These are phyloP conservation scores for Sugiyamaella sp. DNA, from an alignment of 1,139 yeast genomes.

Conservation along the genomic window DNA sequence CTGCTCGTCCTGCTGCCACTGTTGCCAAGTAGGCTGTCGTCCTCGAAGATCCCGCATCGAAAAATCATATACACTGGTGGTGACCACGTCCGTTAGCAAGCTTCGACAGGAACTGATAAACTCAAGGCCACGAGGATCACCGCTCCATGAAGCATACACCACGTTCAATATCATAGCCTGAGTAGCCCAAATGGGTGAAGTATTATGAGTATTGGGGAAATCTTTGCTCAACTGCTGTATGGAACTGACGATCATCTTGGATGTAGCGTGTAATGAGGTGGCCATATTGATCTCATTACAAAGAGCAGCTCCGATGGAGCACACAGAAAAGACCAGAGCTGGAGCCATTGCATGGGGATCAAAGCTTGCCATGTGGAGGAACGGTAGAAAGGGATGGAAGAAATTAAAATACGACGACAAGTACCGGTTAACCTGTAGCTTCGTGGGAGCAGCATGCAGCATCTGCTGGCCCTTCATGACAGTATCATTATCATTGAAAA, in stretches of 20 bases:
- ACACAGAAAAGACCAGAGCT: slow-evolving; percentile 40
- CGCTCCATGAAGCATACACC: slow-evolving; percentile 40
- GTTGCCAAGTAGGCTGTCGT: slow-evolving; percentile 30
- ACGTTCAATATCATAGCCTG: slow-evolving; percentile 39
- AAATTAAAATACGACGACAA: slow-evolving; percentile 40
- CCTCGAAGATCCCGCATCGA: slow-evolving; percentile 12
- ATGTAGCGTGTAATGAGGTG: slow-evolving; percentile 34
- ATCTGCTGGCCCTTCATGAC: slow-evolving; percentile 22
- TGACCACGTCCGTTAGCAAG: slow-evolving; percentile 31
- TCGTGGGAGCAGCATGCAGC: slow-evolving; percentile 32
- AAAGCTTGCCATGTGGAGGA: slow-evolving; percentile 42
- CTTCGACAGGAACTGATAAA: slow-evolving; percentile 36
- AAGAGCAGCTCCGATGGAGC: slow-evolving; percentile 43
- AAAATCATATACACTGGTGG: slow-evolving; percentile 27
- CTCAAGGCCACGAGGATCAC: slow-evolving; percentile 41
- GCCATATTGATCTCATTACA: slow-evolving; percentile 40
- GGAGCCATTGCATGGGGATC: slow-evolving; percentile 39
- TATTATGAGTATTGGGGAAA: slow-evolving; percentile 29
- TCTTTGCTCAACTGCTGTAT: slow-evolving; percentile 33
- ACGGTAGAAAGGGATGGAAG: slow-evolving; percentile 43
- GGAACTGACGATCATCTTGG: slow-evolving; percentile 34
- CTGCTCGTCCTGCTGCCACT: slow-evolving; percentile 41
- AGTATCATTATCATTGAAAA: slow-evolving; percentile 26
- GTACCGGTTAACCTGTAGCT: slow-evolving; percentile 39
- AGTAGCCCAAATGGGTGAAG: slow-evolving; percentile 37